These are phyloP conservation scores for Piromyces finnis DNA, from an alignment of 192 early-diverging fungal species.

Conservation along the genomic window DNA sequence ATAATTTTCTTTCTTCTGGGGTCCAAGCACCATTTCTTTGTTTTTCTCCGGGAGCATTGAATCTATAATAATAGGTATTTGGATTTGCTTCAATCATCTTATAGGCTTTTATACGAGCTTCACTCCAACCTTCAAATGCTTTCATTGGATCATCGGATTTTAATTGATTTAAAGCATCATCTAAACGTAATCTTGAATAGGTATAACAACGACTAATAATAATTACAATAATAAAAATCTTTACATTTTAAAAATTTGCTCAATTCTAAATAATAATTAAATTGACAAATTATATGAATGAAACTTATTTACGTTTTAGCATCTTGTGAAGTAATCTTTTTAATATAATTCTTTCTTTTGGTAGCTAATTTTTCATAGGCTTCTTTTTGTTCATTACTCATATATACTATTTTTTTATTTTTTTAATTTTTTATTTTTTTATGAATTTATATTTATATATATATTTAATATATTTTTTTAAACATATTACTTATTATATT, in stretches of 20 bases:
- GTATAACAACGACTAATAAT: background rate
- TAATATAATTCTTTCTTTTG: conserved; percentile 59
- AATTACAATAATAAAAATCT: no score
- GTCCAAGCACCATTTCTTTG: conserved; percentile 86
- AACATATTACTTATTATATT: no score
- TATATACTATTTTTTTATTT: conserved; percentile 6
- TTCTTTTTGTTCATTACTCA: conserved; percentile 69
- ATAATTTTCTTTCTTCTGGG: conserved; percentile 63
- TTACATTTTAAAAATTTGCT: no score
- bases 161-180: conserved; percentile 78
- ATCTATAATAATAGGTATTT: conserved; percentile 94
- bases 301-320: conserved; percentile 25
- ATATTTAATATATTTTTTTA: no score
- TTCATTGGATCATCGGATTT: conserved; percentile 48
- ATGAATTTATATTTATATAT: background rate
- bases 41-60: conserved; percentile 90
- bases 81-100: conserved; percentile 85
- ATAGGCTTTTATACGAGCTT: conserved; percentile 82
- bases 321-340: conserved; percentile 62
- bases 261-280: no score
- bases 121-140: conserved; percentile 91
- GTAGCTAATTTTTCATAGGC: conserved; percentile 73
- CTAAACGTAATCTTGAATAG: conserved; percentile 17
- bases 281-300: no score
- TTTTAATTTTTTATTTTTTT: background rate